Evolutionary conservation across 805 yeast genomes (phyloP), one percentile per base, ranked within the genome.

Genomic region (Saturnispora galanensis): DNA sequence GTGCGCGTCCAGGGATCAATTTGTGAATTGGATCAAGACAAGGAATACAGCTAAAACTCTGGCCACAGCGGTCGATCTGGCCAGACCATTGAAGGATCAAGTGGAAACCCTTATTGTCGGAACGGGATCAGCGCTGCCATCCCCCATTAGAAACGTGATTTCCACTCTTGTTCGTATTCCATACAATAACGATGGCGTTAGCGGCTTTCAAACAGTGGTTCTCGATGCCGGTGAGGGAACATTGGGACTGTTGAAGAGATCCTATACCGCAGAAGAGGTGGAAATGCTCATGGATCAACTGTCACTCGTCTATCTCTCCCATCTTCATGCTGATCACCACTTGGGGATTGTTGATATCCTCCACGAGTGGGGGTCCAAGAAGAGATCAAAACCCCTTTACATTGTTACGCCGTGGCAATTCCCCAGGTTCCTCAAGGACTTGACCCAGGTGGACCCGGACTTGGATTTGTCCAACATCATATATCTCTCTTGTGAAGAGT

Each of bases 171-270:
- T 93, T 2, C 74, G 96, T 49, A 53, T 88, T 1, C 95, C 96
- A 1, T 69, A 59, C 47, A 39, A 38, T 3, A 44, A 42, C 5
- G 35, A 34, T 36, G 55, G 52, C 1, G 35, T 38, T 35, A 17
- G 18, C 4, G 53, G 50, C 11, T 59, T 52, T 37, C 65, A 74
- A 50, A 61, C 81, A 3, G 58, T 84, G 0, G 53, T 93, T 17
- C 64, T 93, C 32, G 99, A 93, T 63, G 95, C 93, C n/a, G 99
- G 99, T 13, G 99, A 93, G 58, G 88, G 86, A 47, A 86, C 97
- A 0, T 55, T 82, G 17, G 96, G 95, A 2, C 65, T 84, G 0
- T 62, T 93, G 49, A 59, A 66, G 30, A 73, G 97, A 52, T 67
- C 76, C 46, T 77, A 77, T 49, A 79, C 80, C 0, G 66, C 68